These are phyloP conservation scores for Kazachstania sp. DNA, from an alignment of 1,139 yeast species.

Conservation along the genomic window DNA sequence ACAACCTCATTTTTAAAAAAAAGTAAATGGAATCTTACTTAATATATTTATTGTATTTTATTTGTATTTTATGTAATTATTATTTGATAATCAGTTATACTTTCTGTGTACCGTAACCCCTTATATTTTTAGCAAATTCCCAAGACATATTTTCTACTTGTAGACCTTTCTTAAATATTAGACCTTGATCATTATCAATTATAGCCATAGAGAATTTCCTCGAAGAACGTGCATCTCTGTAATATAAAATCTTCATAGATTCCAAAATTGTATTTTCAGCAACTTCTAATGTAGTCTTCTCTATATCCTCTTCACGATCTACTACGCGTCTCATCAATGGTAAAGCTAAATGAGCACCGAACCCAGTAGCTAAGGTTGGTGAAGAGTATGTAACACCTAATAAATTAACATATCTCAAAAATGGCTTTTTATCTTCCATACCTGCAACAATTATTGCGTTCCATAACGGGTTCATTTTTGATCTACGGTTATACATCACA, in stretches of 20 bases:
- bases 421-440: constrained; percentile 61
- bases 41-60: neutral
- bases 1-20: too few relatives aligned
- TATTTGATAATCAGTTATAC: constrained; percentile 20
- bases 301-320: constrained; percentile 66
- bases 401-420: constrained; percentile 78
- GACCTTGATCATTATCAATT: constrained; percentile 52
- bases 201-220: constrained; percentile 80
- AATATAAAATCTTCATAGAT: constrained; percentile 89
- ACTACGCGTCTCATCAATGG: constrained; percentile 83
- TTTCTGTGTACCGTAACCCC: constrained; percentile 76
- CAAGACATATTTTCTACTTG: constrained; percentile 71
- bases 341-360: constrained; percentile 89
- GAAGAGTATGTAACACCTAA: constrained; percentile 87
- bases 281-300: constrained; percentile 57
- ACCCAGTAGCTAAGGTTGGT: constrained; percentile 91
- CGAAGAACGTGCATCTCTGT: constrained; percentile 91
- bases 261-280: constrained; percentile 71
- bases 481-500: constrained; percentile 78
- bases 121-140: constrained; percentile 82
- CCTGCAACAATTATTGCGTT: constrained; percentile 91
- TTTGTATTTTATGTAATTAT: neutral
- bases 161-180: constrained; percentile 57
- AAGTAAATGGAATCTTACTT: too few relatives aligned
- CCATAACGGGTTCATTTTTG: constrained; percentile 95